Evolutionary conservation across 192 early-diverging fungal genomes (phyloP).

Genomic region (Borealophlyctis nickersoniae): DNA sequence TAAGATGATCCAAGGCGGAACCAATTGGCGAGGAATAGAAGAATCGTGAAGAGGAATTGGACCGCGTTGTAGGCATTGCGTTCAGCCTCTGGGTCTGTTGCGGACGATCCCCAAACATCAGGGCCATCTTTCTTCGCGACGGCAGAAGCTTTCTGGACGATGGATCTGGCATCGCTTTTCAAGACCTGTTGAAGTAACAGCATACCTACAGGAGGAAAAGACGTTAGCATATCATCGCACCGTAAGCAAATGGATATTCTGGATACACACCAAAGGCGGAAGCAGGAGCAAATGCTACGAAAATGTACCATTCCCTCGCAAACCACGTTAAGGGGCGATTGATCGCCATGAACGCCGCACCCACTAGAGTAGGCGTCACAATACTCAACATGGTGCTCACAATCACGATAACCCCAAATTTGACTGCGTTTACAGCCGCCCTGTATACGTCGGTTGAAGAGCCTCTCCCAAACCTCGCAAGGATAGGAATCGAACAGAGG

Average conservation of each 20-base stretch:
- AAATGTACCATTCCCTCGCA: conserved; percentile 51
- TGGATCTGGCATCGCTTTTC: too few species aligned
- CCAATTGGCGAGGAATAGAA: conserved; percentile 4
- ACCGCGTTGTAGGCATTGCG: conserved; percentile 9
- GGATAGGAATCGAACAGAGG: conserved; percentile 17
- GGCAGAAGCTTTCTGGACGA: too few species aligned
- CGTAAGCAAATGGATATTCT: too few species aligned
- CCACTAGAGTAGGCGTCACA: conserved; percentile 11
- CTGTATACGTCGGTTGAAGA: conserved; percentile 8
- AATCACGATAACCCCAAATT: conserved; percentile 6
- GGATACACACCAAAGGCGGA: conserved; percentile 40
- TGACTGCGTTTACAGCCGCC: conserved; percentile 8
- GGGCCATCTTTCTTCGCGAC: too few species aligned
- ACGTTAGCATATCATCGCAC: too few species aligned
- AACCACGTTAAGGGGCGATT: conserved; percentile 58
- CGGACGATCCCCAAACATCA: too few species aligned
- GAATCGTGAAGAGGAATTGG: conserved; percentile 1
- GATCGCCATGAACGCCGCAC: conserved; percentile 26
- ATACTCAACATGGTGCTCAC: conserved; percentile 23
- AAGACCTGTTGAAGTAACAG: too few species aligned
- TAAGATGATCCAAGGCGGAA: conserved; percentile 27
- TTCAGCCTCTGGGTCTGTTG: conserved; percentile 11
- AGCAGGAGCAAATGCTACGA: conserved; percentile 49
- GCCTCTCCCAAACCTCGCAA: too few species aligned
- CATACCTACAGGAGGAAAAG: too few species aligned